phyloP scores from a whole-genome alignment of 495 filamentous ascomycete species.

The Pyrenula massariospora region DNA sequence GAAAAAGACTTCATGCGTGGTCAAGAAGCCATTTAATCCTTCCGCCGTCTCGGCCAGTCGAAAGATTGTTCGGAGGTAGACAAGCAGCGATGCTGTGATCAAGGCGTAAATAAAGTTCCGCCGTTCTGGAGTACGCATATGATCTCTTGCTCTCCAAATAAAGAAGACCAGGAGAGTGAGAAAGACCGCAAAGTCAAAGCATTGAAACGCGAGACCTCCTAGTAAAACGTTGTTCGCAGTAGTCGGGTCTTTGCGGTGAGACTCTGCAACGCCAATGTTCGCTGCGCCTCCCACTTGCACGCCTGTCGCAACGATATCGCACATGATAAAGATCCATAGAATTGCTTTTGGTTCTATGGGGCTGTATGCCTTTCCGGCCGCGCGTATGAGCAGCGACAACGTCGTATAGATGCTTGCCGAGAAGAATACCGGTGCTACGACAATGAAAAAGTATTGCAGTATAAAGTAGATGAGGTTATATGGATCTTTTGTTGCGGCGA shows the following conservation, averaged over 20 bases:
- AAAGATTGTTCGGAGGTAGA: constrained; percentile 41
- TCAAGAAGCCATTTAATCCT: constrained; percentile 31
- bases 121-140: background rate
- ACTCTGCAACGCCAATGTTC: constrained; percentile 30
- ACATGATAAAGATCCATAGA: constrained; percentile 34
- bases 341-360: constrained; percentile 23
- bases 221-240: constrained; percentile 38
- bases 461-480: constrained; percentile 41
- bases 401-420: constrained; percentile 40
- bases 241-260: constrained; percentile 25
- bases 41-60: constrained; percentile 42
- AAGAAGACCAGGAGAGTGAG: constrained; percentile 22
- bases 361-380: constrained; percentile 13
- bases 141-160: constrained; percentile 5
- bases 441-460: constrained; percentile 48
- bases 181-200: constrained; percentile 36
- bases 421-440: constrained; percentile 43
- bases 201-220: constrained; percentile 36
- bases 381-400: constrained; percentile 29
- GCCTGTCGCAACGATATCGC: constrained; percentile 36
- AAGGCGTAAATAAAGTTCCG: constrained; percentile 24
- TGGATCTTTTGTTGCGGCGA: constrained; percentile 28
- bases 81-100: constrained; percentile 26
- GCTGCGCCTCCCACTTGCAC: constrained; percentile 39
- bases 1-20: constrained; percentile 36